Evolutionary conservation across 495 filamentous ascomycete species (phyloP), one percentile per base, ranked within the genome.

Genomic region (Cryomyces antarcticus): DNA sequence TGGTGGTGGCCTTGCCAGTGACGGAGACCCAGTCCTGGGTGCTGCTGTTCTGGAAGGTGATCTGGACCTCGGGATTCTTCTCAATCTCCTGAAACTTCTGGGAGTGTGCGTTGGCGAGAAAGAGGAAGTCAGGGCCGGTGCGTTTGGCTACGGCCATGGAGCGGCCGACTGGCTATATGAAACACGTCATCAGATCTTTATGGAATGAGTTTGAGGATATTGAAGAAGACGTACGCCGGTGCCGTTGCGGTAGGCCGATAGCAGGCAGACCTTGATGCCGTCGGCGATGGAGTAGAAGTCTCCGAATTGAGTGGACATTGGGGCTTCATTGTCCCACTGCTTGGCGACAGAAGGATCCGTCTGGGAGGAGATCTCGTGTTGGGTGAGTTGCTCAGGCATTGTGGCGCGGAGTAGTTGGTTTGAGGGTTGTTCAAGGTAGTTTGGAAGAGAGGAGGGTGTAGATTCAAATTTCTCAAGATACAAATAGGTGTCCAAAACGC

Each of bases 141-240:
- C 61, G 61, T 47, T 62, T 62, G 38, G 59, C 60, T 17, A 65
- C 48, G 34, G 55, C 62, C 64, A 67, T 67, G 40, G 54, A 49
- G 39, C 64, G 60, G 30, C 49, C 55, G 13, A 65, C 60, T 44
- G 33, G 42, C 38, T 48, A 35, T 46, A 34, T 40, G 38, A 39
- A 33, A 45, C 46, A 52, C 17, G 28, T 30, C 42, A 31, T 33
- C 31, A 37, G 33, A 47, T 33, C 33, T 33, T 5, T n/a, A 37
- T 12, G 30, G 30, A 31, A 45, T 47, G 2, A 31, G 39, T 6
- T 30, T 47, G 40, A 38, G 40, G 28, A 4, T 45, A 31, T 31
- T 38, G 35, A 38, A 24, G 9, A 24, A 40, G 36, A 29, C 33
- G 9, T 36, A 36, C 38, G 27, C 60, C 60, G n/a, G 56, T 42